Conservation (phyloP, 495 filamentous ascomycete species). For the Penicillium maclennaniae region DNA sequence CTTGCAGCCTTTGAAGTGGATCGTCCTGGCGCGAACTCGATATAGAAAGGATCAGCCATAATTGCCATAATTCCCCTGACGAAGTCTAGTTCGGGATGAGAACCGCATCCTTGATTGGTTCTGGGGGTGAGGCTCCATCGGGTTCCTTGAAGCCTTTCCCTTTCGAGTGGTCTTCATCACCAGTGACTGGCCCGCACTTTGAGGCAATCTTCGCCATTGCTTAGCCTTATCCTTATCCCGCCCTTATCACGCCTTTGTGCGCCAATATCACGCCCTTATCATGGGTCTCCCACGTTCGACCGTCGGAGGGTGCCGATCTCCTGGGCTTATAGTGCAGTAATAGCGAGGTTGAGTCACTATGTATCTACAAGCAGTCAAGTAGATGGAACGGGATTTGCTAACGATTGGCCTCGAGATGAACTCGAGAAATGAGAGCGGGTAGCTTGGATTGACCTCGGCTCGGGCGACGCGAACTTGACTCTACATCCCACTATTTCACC, state of each 20-base stretch:
- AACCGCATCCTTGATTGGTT: constrained; percentile 13
- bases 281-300: background rate
- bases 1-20: constrained; percentile 6
- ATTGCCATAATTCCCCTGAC: background rate
- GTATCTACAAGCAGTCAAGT: background rate
- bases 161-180: background rate
- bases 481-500: no score
- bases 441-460: no score
- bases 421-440: no score
- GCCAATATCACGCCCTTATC: no score
- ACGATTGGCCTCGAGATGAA: no score
- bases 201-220: background rate
- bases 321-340: background rate
- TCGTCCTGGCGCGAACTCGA: background rate
- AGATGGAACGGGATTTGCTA: background rate
- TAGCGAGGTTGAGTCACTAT: no score
- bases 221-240: background rate
- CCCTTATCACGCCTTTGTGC: background rate
- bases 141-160: background rate
- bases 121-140: constrained; percentile 8
- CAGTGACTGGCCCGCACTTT: background rate
- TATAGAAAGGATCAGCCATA: constrained; percentile 8
- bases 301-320: constrained; percentile 4
- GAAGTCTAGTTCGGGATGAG: constrained; percentile 6
- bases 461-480: no score